phyloP scores from a whole-genome alignment of 805 yeast genomes.

The Wickerhamomyces bovis region DNA sequence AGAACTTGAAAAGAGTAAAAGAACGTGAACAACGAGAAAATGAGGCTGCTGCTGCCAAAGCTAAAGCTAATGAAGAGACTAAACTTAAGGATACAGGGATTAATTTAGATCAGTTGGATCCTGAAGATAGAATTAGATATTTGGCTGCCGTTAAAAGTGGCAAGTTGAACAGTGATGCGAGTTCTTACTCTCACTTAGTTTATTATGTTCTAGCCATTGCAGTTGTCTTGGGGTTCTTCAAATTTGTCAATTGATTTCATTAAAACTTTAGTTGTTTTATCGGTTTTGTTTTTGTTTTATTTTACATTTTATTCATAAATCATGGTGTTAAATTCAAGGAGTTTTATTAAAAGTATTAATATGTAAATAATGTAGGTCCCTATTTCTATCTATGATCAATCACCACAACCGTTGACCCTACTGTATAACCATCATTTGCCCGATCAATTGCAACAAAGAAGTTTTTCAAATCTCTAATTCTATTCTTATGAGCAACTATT shows the following conservation, averaged over 20 bases:
- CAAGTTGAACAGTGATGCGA: not conserved
- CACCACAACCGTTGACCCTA: not conserved
- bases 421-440: not conserved
- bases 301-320: not conserved
- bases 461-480: not conserved
- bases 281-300: not conserved
- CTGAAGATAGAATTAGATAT: constrained; percentile 63
- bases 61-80: constrained; percentile 13
- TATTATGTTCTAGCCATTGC: constrained; percentile 31
- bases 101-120: constrained; percentile 34
- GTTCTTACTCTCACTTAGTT: constrained; percentile 11
- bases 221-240: constrained; percentile 22
- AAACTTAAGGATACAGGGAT: constrained; percentile 26
- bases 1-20: constrained; percentile 22
- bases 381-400: not conserved
- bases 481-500: not conserved
- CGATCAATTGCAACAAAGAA: not conserved
- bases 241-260: constrained; percentile 10
- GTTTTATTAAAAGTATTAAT: not conserved
- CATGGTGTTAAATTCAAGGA: not conserved
- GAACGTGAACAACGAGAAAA: constrained; percentile 16
- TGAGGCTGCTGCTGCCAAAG: constrained; percentile 6
- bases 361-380: too few relatives aligned
- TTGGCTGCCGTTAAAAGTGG: constrained; percentile 18
- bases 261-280: not conserved